Evolutionary conservation across 345 rosid genomes (phyloP).

Genomic region (Pugionium dolabratum): DNA sequence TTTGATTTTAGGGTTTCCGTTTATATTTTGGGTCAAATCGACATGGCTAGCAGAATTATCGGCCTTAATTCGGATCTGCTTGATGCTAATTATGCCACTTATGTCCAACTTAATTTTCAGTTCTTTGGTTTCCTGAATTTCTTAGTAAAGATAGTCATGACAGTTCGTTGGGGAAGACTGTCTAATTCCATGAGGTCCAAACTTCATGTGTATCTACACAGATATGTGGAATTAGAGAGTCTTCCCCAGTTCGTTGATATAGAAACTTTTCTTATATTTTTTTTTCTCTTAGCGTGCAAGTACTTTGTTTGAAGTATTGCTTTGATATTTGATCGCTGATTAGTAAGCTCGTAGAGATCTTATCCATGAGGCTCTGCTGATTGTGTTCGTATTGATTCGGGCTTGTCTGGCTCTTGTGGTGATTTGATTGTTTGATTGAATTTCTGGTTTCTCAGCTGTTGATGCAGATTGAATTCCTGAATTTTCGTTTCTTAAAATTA

Average conservation of each 20-base stretch:
- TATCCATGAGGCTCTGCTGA: conserved; percentile 6
- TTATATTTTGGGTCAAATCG: conserved; percentile 27
- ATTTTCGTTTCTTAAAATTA: conserved; percentile 7
- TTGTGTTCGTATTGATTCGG: conserved; percentile 6
- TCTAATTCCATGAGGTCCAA: no score
- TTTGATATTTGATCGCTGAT: conserved; percentile 19
- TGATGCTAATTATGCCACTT: conserved; percentile 30
- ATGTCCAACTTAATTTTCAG: conserved; percentile 35
- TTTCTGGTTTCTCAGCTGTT: conserved; percentile 6
- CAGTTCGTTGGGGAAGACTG: background rate
- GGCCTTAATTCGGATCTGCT: conserved; percentile 64
- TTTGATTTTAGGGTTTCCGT: conserved; percentile 27
- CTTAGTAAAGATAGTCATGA: conserved; percentile 22
- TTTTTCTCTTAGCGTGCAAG: background rate
- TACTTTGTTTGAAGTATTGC: conserved; percentile 7
- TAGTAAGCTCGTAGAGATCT: conserved; percentile 19
- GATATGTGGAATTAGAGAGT: no score
- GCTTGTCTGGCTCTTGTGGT: background rate
- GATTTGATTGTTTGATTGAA: background rate
- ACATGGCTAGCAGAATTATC: conserved; percentile 32
- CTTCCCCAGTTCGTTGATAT: no score
- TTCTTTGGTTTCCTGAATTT: conserved; percentile 34
- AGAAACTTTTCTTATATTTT: no score
- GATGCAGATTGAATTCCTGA: conserved; percentile 1
- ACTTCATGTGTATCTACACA: no score